Percentiles rank a stretch among this genome's conserved stretches.
These are phyloP conservation scores for Phanerochaete carnosa DNA, from an alignment of 768 basidiomycete genomes.

Conservation along the genomic window DNA sequence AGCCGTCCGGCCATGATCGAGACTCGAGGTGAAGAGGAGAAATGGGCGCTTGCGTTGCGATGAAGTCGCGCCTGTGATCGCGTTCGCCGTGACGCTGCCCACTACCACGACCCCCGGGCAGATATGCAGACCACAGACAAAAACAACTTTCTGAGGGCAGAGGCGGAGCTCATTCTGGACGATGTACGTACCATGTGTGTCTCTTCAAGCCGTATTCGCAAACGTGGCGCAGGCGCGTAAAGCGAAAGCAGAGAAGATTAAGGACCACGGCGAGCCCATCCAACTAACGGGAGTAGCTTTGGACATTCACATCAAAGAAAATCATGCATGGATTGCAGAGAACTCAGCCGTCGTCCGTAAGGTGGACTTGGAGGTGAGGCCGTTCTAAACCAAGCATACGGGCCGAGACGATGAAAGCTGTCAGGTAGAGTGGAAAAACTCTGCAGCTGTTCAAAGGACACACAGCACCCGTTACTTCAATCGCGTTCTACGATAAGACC, in stretches of 20 bases:
- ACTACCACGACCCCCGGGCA: neutral
- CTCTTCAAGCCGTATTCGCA: slow-evolving; percentile 7
- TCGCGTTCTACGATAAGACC: slow-evolving; percentile 59
- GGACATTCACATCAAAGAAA: slow-evolving; percentile 59
- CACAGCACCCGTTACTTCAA: slow-evolving; percentile 80
- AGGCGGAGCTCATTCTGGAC: slow-evolving; percentile 63
- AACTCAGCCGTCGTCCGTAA: slow-evolving; percentile 73
- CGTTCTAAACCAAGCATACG: neutral
- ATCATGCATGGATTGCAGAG: slow-evolving; percentile 84
- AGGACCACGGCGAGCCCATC: slow-evolving; percentile 76
- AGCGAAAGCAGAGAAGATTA: slow-evolving; percentile 67
- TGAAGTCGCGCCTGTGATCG: neutral
- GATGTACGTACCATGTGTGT: slow-evolving; percentile 40
- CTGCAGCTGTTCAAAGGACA: slow-evolving; percentile 79
- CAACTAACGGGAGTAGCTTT: slow-evolving; percentile 73
- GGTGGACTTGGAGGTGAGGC: slow-evolving; percentile 69
- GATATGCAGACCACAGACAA: slow-evolving; percentile 22
- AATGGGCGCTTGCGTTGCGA: neutral
- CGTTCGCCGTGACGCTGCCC: neutral
- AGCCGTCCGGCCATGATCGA: slow-evolving; percentile 50
- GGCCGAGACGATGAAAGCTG: slow-evolving; percentile 1
- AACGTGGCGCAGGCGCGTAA: slow-evolving; percentile 53
- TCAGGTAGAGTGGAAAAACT: slow-evolving; percentile 72
- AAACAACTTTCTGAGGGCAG: slow-evolving; percentile 65
- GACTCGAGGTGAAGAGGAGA: neutral